Conservation (phyloP, 2,329 filamentous ascomycete genomes). For the Colletotrichum shisoi region DNA sequence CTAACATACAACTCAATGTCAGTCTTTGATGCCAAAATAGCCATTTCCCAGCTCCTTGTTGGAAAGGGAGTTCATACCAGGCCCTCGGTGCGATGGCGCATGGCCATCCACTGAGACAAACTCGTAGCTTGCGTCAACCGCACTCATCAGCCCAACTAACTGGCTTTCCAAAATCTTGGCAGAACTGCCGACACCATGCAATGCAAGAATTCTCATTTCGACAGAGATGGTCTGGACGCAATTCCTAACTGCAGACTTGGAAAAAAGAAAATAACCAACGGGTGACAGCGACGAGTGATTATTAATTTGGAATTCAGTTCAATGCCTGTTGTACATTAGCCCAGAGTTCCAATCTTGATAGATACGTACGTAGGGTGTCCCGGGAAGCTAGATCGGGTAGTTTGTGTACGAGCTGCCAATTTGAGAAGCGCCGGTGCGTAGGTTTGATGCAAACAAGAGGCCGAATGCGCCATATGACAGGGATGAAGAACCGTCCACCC, state of each 20-base stretch:
- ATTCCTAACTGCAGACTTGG: too few relatives aligned
- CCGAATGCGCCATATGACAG: too few relatives aligned
- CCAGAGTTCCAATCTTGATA: too few relatives aligned
- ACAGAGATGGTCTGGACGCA: background rate
- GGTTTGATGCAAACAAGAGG: too few relatives aligned
- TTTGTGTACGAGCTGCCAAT: constrained; percentile 11
- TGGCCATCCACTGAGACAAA: constrained; percentile 35
- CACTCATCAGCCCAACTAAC: constrained; percentile 18
- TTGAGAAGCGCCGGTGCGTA: too few relatives aligned
- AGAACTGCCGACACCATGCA: constrained; percentile 31
- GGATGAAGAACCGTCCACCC: too few relatives aligned
- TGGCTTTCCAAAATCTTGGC: constrained; percentile 31
- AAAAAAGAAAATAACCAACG: too few relatives aligned
- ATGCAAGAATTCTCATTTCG: constrained; percentile 32
- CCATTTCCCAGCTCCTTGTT: background rate
- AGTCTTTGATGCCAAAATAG: background rate
- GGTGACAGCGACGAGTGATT: too few relatives aligned
- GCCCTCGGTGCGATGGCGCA: constrained; percentile 22
- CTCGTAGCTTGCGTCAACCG: constrained; percentile 35
- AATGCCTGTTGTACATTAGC: too few relatives aligned
- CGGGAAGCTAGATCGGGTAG: constrained; percentile 1
- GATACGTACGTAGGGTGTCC: too few relatives aligned
- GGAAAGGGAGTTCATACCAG: constrained; percentile 14
- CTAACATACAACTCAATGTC: background rate
- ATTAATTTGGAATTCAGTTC: too few relatives aligned